Conservation (phyloP, 352 stramenopile genomes). For the Phytopythium oedochilum region DNA sequence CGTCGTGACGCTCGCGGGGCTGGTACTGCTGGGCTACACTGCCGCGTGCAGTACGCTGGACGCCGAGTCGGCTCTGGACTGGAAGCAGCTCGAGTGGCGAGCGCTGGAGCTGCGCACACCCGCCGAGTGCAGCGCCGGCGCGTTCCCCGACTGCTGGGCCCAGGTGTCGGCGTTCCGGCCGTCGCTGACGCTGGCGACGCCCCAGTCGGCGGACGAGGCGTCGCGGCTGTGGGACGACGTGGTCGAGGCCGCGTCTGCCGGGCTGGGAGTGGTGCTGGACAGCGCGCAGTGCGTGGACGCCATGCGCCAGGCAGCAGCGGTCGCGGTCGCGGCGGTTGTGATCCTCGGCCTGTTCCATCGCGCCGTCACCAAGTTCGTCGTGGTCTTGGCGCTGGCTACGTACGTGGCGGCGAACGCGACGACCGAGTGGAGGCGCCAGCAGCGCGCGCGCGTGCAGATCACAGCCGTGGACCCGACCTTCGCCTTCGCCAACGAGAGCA, state of each 20-base stretch:
- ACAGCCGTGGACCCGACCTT: slow-evolving; percentile 66
- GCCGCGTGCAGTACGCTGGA: slow-evolving; percentile 18
- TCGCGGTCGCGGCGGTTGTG: slow-evolving; percentile 13
- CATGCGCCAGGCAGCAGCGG: slow-evolving; percentile 8
- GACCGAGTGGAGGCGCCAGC: slow-evolving; percentile 40
- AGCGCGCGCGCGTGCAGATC: slow-evolving; percentile 56
- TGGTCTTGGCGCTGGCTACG: slow-evolving; percentile 25
- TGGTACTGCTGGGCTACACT: slow-evolving; percentile 16
- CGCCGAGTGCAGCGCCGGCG: slow-evolving; percentile 14
- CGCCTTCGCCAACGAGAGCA: slow-evolving; percentile 77
- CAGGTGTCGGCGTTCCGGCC: slow-evolving; percentile 8
- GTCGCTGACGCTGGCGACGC: slow-evolving; percentile 8
- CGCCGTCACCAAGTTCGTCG: slow-evolving; percentile 49
- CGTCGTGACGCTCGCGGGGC: slow-evolving; percentile 18
- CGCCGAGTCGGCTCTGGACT: slow-evolving; percentile 5
- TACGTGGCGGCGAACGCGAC: slow-evolving; percentile 27
- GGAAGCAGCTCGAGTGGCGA: slow-evolving; percentile 17
- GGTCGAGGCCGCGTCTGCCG: slow-evolving; percentile 9
- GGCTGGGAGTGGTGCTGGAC: slow-evolving; percentile 1
- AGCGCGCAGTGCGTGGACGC: slow-evolving; percentile 7
- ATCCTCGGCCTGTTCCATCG: slow-evolving; percentile 52
- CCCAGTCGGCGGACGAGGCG: slow-evolving; percentile 19
- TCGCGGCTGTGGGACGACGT: slow-evolving; percentile 27
- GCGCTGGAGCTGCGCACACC: slow-evolving; percentile 18
- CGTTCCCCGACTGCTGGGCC: slow-evolving; percentile 12